Percentiles rank a stretch among this genome's conserved stretches.
phyloP scores from a whole-genome alignment of 2,329 filamentous ascomycete species.

The Tolypocladium sp. region DNA sequence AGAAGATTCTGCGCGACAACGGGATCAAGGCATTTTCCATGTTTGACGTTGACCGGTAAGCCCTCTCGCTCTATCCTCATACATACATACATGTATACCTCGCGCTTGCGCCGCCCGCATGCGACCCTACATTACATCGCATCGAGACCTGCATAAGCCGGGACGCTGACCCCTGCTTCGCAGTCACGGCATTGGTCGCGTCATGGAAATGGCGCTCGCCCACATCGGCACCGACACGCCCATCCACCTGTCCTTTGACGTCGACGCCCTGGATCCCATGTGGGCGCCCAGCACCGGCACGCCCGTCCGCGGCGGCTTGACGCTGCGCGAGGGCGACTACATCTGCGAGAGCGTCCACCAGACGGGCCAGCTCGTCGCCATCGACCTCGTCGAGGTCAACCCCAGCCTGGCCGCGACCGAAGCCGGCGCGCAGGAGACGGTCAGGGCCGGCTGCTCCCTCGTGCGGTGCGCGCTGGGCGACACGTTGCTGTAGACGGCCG shows the following conservation, averaged over 20 bases:
- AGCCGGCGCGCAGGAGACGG: constrained; percentile 71
- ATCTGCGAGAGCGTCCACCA: constrained; percentile 84
- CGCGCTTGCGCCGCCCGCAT: not conserved
- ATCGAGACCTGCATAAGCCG: not conserved
- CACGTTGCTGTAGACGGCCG: constrained; percentile 56
- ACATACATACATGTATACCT: not conserved
- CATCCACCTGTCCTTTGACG: constrained; percentile 94
- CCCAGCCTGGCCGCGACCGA: constrained; percentile 55
- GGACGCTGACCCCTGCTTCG: constrained; percentile 1
- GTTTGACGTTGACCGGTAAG: constrained; percentile 89
- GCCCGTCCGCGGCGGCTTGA: constrained; percentile 85
- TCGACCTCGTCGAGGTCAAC: constrained; percentile 80
- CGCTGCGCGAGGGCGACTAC: constrained; percentile 90
- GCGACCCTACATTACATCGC: not conserved
- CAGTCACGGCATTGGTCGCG: constrained; percentile 84
- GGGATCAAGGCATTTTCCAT: constrained; percentile 95
- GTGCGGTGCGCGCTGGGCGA: constrained; percentile 89
- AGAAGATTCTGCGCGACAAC: constrained; percentile 79
- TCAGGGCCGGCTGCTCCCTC: constrained; percentile 82
- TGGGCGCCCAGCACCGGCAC: constrained; percentile 96
- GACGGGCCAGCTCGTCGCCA: constrained; percentile 67
- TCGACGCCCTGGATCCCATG: constrained; percentile 91
- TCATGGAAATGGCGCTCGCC: constrained; percentile 96
- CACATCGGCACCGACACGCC: constrained; percentile 92
- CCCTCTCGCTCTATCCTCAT: not conserved